Evolutionary conservation across 805 yeast species (phyloP), one percentile per base, ranked within the genome.

Genomic region (Myxozyma sirexii): DNA sequence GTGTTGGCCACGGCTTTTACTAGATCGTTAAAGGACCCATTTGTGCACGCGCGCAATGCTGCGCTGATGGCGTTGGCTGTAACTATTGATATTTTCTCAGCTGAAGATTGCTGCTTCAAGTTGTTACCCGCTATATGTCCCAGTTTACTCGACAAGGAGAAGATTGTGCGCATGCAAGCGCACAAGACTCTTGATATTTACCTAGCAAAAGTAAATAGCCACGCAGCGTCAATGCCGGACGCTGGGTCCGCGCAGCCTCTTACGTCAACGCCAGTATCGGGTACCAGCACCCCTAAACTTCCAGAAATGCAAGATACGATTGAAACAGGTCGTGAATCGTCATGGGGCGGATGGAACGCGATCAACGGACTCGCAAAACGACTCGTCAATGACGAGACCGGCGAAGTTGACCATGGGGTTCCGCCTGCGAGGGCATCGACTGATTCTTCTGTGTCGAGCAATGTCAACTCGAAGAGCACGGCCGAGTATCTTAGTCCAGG

Each of bases 1-100:
- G 96, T 94, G 1, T 75, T 94, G 49, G 84, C 90, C 2, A 90
- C 97, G 0, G 98, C 97, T 0, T 87, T 88, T 67, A 82, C 89
- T 1, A 86, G 91, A 68, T 87, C 96, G 0, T 77, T 93, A 47
- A 85, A 85, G 67, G 99, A 93, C 72, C 81, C 92, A 0, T 84
- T 84, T 68, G 79, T 85, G 1, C 90, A 88, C 6, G 84, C 96
- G 13, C 81, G 94, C 64, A 72, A 85, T 69, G 88, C 87, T 3
- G 90, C 97, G 0, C 76, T 94, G 27, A 76, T 84, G 61, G 96
- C 97, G 0, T 82, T 93, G 62, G 83, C 82, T 43, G 77, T 79
- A 13, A 81, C 88, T 15, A 75, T 86, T 24, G 86, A 84, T 5
- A 82, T 79, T 44, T 91, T 92, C 67, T 76, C 86, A 0, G 84